Base-by-base conservation (phyloP, 2,329 filamentous ascomycete species). In the Atkinsonella hypoxylon region DNA sequence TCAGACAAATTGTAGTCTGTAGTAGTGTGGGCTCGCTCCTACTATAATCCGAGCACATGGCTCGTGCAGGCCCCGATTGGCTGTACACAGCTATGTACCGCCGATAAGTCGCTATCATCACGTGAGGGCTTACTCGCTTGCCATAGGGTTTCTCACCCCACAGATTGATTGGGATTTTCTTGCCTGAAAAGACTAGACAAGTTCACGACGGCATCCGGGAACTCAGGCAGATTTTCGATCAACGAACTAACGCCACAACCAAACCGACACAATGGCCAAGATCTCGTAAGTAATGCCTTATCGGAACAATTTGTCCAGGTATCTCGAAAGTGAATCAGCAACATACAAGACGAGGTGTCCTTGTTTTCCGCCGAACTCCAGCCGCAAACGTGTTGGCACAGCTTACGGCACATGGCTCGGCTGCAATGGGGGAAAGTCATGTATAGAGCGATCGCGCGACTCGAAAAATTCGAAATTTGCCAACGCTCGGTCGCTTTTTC, bases 211-310 rank as follows among this genome's bases (percentile, higher is more conserved):
- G 62, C 61, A 64, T 59, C 58, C 59, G 62, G 63, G 61, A 66
- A 66, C 59, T 61, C 39, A 62, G 65, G 64, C 61, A 66, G 59
- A 59, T 61, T 54, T 64, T 58, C 57, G 34, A 36, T 12, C 61
- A 56, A 66, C 64, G 64, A 67, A 65, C 59, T 64, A 67, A 69
- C 67, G 66, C 63, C 67, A 63, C 61, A 65, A 62, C 66, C 63
- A 69, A 68, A 68, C 71, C 69, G 68, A 72, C 68, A 73, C 70
- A 78, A 81, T 81, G 78, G 78, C 77, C 70, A 81, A 81, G 72
- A 64, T 75, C 61, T 79, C 77, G 78, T 81, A 75, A 73, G 78
- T 79, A 26, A 49, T 40, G 53, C 31, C 53, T 39, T 47, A 54
- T 53, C 31, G 59, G 53, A 58, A 53, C 55, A 54, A 53, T 49